These are phyloP conservation scores for Lablab purpureus DNA, from an alignment of 306 rosid genomes.

Conservation along the genomic window DNA sequence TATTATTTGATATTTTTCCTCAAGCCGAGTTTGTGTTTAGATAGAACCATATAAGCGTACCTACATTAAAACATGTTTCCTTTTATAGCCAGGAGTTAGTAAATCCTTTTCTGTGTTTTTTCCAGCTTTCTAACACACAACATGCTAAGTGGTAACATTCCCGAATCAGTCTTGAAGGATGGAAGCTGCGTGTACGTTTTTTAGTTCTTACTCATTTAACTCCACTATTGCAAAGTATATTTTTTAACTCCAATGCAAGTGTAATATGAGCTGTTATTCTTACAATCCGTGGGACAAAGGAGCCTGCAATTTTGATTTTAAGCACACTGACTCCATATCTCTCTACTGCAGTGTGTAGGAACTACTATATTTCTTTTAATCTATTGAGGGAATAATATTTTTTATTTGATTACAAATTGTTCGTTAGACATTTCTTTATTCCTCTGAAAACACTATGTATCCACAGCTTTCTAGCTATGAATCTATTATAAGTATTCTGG, in stretches of 20 bases:
- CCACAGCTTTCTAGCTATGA: conserved; percentile 15
- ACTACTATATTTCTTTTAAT: conserved; percentile 13
- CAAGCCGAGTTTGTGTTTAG: background rate
- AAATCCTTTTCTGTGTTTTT: conserved; percentile 33
- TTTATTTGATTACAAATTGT: background rate
- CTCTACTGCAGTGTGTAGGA: conserved; percentile 18
- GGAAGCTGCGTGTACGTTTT: conserved; percentile 81
- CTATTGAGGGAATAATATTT: conserved; percentile 6
- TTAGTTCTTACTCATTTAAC: conserved; percentile 47
- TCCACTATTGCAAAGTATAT: conserved; percentile 24
- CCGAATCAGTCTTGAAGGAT: conserved; percentile 66
- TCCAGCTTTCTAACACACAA: conserved; percentile 79
- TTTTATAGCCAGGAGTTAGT: conserved; percentile 33
- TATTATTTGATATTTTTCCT: conserved; percentile 16
- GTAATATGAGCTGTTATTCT: conserved; percentile 13
- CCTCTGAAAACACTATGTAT: conserved; percentile 6
- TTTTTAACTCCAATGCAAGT: conserved; percentile 20
- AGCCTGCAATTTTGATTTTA: conserved; percentile 21
- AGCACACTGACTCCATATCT: background rate
- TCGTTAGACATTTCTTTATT: conserved; percentile 34
- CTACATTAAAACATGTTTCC: conserved; percentile 10
- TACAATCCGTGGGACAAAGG: background rate
- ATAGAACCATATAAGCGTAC: conserved; percentile 33
- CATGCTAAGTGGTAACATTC: conserved; percentile 70
- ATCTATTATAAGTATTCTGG: conserved; percentile 11